These are phyloP conservation scores for Diaporthe nobilis DNA, from an alignment of 2,329 filamentous ascomycete species.

Conservation along the genomic window DNA sequence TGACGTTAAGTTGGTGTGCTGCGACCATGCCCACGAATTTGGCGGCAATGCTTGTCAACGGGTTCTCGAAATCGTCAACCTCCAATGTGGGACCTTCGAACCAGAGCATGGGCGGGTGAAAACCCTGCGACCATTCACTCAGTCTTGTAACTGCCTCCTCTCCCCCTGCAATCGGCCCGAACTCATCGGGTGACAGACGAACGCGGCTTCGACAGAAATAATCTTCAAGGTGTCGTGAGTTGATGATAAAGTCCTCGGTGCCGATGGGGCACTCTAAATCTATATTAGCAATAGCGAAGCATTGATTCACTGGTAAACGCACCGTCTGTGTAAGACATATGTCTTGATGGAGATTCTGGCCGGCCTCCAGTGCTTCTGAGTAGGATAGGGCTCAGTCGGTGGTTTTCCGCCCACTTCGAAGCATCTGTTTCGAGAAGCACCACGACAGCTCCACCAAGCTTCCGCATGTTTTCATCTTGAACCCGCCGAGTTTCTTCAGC, in stretches of 20 bases:
- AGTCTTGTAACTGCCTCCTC: neutral
- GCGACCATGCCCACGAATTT: constrained; percentile 32
- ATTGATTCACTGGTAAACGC: neutral
- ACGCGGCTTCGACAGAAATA: constrained; percentile 10
- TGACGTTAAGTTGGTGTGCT: neutral
- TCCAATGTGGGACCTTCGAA: constrained; percentile 32
- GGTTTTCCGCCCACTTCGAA: neutral
- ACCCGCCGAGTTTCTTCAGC: neutral
- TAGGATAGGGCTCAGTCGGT: neutral
- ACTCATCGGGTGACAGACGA: neutral
- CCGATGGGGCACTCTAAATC: neutral
- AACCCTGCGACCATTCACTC: constrained; percentile 19
- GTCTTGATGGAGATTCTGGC: neutral
- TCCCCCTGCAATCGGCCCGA: neutral
- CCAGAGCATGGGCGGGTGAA: constrained; percentile 35
- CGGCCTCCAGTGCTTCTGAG: neutral
- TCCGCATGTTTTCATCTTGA: neutral
- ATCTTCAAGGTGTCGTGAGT: constrained; percentile 25
- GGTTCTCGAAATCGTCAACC: constrained; percentile 31
- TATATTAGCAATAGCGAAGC: neutral
- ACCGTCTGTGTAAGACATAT: neutral
- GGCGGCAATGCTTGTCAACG: constrained; percentile 38
- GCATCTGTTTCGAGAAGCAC: neutral
- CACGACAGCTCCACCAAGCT: neutral
- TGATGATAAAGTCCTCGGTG: neutral